These are phyloP conservation scores for Nakaseomyces nivariensis DNA, from an alignment of 1,139 yeast genomes.

Conservation along the genomic window DNA sequence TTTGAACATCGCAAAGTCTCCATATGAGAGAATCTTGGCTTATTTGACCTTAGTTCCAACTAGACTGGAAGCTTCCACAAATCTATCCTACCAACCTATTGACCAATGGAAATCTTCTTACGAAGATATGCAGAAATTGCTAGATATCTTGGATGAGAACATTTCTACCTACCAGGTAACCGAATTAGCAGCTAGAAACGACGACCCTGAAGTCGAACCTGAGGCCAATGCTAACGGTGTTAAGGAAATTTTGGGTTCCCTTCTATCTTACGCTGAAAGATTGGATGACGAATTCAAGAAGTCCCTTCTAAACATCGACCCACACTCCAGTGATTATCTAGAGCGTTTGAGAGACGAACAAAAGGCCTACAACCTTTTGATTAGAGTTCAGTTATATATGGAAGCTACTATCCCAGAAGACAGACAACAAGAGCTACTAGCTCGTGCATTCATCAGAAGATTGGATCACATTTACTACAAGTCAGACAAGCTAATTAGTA, in stretches of 20 bases:
- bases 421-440: constrained; percentile 49
- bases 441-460: constrained; percentile 75
- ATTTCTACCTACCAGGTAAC: constrained; percentile 52
- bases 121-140: constrained; percentile 50
- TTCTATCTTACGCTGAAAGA: constrained; percentile 81
- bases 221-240: constrained; percentile 56
- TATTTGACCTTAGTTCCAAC: constrained; percentile 78
- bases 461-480: constrained; percentile 91
- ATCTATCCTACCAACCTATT: constrained; percentile 64
- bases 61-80: constrained; percentile 70
- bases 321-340: constrained; percentile 90
- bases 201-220: constrained; percentile 74
- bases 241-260: constrained; percentile 70
- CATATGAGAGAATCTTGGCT: constrained; percentile 72
- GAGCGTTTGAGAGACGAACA: constrained; percentile 86
- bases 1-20: constrained; percentile 40
- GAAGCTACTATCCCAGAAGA: constrained; percentile 51
- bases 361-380: constrained; percentile 60
- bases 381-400: constrained; percentile 78
- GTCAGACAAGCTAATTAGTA: constrained; percentile 62
- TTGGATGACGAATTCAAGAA: constrained; percentile 89
- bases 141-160: constrained; percentile 59
- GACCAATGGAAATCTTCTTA: constrained; percentile 74
- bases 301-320: constrained; percentile 81
- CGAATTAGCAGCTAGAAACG: constrained; percentile 69